Base-by-base conservation (phyloP, 495 filamentous ascomycete species). In the Gamarada debralockiae region DNA sequence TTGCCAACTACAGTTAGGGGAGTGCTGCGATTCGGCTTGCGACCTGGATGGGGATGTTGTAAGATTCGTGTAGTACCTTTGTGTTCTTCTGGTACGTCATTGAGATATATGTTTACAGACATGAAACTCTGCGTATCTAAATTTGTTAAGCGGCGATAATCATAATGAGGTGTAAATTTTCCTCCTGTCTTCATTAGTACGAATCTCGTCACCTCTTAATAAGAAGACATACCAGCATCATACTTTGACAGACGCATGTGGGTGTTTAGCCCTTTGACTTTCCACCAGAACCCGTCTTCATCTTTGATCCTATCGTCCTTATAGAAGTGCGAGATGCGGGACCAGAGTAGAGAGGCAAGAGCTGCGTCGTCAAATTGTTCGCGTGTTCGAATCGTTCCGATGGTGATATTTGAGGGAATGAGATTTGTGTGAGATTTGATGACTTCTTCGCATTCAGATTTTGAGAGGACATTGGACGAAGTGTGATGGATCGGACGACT, bases 21-120 rank as follows among this genome's bases (percentile, higher is more conserved):
- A n/a, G n/a, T n/a, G n/a, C n/a, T n/a, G n/a, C n/a, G n/a, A n/a
- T n/a, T n/a, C 15, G 37, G 4, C 14, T 39, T 25, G 5, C 10
- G 23, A 1, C 25, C n/a, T 1, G 20, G 14, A 2, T 2, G 9
- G 0, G 6, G 21, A 17, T 48, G 41, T 18, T 39, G 20, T 12
- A 54, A 42, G 2, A 54, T 33, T 4, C 43, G 12, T 10, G 51
- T 48, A 12, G 41, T 29, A n/a, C 29, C 51, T 39, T 22, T 21
- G 15, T 39, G 17, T 25, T 48, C 41, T 31, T 36, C 15, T 1
- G 45, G 38, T 0, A 55, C 37, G 9, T 18, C 49, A 36, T 55
- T 55, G 3, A 55, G 27, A 36, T 55, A 55, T 9, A 55, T 55
- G 21, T 49, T 55, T 1, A 55, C 34, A 1, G 44, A 21, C 27